A percentile compares a stretch with the other conserved stretches of the same genome.
phyloP scores from a whole-genome alignment of 2,329 filamentous ascomycete species.

The Verticillium alfalfae region DNA sequence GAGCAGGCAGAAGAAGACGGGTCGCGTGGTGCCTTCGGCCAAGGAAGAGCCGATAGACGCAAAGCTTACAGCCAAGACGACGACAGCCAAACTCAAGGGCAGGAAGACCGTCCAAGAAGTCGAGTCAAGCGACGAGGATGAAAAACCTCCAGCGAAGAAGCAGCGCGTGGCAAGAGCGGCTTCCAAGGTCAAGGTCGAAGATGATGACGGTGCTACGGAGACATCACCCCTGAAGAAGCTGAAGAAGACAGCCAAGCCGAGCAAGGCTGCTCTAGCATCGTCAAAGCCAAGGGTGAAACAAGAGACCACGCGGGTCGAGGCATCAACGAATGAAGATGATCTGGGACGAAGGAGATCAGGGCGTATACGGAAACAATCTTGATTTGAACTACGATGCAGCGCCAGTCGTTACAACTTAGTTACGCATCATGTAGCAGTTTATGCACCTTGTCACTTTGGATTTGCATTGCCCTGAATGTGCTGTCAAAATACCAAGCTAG shows the following conservation, averaged over 20 bases:
- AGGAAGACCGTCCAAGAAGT: slow-evolving; percentile 17
- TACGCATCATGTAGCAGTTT: not conserved
- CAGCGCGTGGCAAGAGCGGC: slow-evolving; percentile 15
- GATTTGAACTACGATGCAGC: not conserved
- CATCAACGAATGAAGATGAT: slow-evolving; percentile 7
- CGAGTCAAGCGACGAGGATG: slow-evolving; percentile 19
- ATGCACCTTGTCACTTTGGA: no score
- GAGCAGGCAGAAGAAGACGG: slow-evolving; percentile 75
- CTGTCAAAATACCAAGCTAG: slow-evolving; percentile 5
- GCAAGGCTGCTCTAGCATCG: slow-evolving; percentile 10
- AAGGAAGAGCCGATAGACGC: slow-evolving; percentile 35
- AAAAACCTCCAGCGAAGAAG: slow-evolving; percentile 18
- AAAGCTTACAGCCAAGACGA: slow-evolving; percentile 17
- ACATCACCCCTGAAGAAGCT: slow-evolving; percentile 8
- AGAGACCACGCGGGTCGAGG: slow-evolving; percentile 1
- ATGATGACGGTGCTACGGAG: slow-evolving; percentile 21
- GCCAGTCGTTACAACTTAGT: not conserved
- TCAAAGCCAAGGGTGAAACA: slow-evolving; percentile 5
- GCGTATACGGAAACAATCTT: slow-evolving; percentile 14
- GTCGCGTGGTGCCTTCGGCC: slow-evolving; percentile 30
- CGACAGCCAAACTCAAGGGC: slow-evolving; percentile 12
- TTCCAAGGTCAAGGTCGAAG: slow-evolving; percentile 9
- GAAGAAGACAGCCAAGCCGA: slow-evolving; percentile 12
- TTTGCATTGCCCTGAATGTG: no score
- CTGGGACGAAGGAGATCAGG: slow-evolving; percentile 19